Percentiles rank a stretch among this genome's conserved stretches.
Conservation (phyloP, 495 filamentous ascomycete genomes). For the Amphirosellinia nigrospora region DNA sequence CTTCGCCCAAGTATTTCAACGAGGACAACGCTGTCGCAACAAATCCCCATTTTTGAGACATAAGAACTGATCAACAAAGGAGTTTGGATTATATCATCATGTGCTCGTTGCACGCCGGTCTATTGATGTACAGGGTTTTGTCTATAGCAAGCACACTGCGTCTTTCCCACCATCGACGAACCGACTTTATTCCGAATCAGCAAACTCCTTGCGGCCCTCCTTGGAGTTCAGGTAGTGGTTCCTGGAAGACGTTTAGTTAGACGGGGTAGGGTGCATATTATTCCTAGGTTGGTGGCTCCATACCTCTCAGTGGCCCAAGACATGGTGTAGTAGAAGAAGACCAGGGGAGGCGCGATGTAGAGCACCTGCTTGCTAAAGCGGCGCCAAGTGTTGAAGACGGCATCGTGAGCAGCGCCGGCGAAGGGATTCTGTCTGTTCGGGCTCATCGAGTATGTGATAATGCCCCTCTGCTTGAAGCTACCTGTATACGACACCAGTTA, state of each 20-base stretch:
- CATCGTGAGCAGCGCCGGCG: constrained; percentile 60
- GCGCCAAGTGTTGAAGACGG: constrained; percentile 69
- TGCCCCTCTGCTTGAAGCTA: constrained; percentile 61
- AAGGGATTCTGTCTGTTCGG: constrained; percentile 63
- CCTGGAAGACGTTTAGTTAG: constrained; percentile 52
- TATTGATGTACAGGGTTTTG: constrained; percentile 42
- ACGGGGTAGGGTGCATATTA: not conserved
- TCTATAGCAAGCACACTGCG: constrained; percentile 32
- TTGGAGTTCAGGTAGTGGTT: constrained; percentile 95
- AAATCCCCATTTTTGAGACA: not conserved
- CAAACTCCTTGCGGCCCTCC: constrained; percentile 71
- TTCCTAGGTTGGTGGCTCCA: constrained; percentile 40
- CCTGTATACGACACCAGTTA: constrained; percentile 41
- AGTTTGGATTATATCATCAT: constrained; percentile 23
- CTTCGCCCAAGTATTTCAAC: not conserved
- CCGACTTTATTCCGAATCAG: constrained; percentile 46
- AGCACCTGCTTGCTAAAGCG: constrained; percentile 71
- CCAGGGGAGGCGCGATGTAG: constrained; percentile 80
- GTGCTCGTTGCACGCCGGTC: constrained; percentile 28
- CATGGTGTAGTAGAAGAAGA: constrained; percentile 77
- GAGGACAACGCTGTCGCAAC: not conserved
- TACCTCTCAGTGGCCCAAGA: constrained; percentile 88
- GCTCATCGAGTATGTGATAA: constrained; percentile 58
- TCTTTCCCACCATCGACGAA: constrained; percentile 26
- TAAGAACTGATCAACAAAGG: constrained; percentile 6